Evolutionary conservation across 1,284 basidiomycete genomes (phyloP).

Genomic region (Ceratobasidium papillatum): DNA sequence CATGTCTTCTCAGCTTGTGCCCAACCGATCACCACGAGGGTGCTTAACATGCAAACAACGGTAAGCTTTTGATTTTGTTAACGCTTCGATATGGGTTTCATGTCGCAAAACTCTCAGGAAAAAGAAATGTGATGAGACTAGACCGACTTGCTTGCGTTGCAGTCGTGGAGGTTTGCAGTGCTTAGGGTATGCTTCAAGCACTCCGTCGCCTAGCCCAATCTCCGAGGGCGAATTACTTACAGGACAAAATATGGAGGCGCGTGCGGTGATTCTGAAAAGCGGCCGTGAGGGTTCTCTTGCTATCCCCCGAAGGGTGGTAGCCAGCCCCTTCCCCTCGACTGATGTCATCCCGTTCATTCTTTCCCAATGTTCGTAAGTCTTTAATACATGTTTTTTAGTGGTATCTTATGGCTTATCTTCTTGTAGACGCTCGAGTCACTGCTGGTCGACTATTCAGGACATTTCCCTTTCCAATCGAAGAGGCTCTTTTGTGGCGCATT

Average conservation of each 20-base stretch:
- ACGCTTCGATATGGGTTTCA: not conserved
- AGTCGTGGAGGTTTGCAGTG: not conserved
- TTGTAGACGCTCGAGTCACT: not conserved
- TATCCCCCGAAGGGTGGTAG: not conserved
- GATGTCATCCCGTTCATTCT: not conserved
- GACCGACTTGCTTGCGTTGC: not conserved
- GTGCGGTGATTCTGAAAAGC: not conserved
- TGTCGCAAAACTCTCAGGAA: not conserved
- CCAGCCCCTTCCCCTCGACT: not conserved
- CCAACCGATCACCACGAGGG: conserved; percentile 9
- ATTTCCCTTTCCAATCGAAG: not conserved
- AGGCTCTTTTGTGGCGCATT: not conserved
- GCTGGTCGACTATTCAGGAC: not conserved
- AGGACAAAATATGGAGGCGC: not conserved
- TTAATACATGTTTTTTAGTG: not conserved
- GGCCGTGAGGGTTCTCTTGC: not conserved
- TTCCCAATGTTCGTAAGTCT: conserved; percentile 8
- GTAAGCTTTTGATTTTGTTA: not conserved
- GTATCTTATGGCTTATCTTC: not conserved
- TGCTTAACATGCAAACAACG: conserved; percentile 27
- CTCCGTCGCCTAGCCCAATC: not conserved
- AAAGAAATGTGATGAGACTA: conserved; percentile 26
- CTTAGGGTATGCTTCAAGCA: not conserved
- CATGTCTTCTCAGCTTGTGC: conserved; percentile 9
- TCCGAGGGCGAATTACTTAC: no score